Evolutionary conservation across 768 basidiomycete species (phyloP), one percentile per base, ranked within the genome.

Genomic region (Pulveroboletus ravenelii): DNA sequence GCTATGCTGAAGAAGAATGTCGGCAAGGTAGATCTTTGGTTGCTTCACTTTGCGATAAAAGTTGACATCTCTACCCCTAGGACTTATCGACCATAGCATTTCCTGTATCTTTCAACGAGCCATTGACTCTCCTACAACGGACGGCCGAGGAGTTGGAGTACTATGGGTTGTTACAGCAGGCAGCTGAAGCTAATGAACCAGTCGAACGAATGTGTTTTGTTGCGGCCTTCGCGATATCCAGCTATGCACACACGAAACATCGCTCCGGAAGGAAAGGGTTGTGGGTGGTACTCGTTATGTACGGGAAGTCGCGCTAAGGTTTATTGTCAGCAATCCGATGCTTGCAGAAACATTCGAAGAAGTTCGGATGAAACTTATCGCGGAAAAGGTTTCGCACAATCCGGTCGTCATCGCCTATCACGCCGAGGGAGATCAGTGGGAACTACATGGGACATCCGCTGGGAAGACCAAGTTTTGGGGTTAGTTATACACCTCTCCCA

Each of bases 381-480:
- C 88, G 41, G 90, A 93, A 71, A 93, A 93, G 72, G 89, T 91
- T 55, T 79, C 79, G 35, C 91, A 93, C 63, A 84, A 88, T 59
- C 90, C 90, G 12, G 77, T 93, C 35, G 75, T 92, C 60, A 80
- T 92, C 61, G 91, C 89, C 4, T 91, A 87, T 69, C 88, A 90
- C 60, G 91, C 89, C 5, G 81, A 89, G 64, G 89, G 90, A 18
- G 69, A 77, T 29, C 76, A 80, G 6, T 93, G 92, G 92, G 78
- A 83, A 62, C 66, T 91, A 29, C 75, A 75, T 50, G 87, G 80
- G 31, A 89, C 87, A 0, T 85, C 87, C n/a, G 76, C 80, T 58
- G 90, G 87, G 23, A 89, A 80, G 69, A 92, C 89, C 49, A 91
- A 89, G 66, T 91, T 93, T 68, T 90, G 90, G 89, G 91, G 90